Base-by-base conservation (phyloP, 306 rosid genomes). In the Herpetospermum pedunculosum region DNA sequence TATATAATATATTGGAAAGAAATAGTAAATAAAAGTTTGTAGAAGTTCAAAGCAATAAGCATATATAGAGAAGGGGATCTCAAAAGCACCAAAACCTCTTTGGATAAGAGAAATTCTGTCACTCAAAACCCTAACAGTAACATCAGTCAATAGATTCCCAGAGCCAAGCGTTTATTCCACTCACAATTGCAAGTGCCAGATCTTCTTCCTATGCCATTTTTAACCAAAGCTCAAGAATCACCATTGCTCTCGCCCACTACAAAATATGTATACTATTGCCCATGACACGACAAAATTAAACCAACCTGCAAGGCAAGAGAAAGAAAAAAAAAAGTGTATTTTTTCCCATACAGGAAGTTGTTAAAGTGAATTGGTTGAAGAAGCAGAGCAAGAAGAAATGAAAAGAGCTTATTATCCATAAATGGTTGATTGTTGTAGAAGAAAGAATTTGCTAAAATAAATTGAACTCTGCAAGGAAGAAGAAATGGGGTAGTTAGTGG, bases 51-150 rank as follows among this genome's bases (percentile, higher is more conserved):
- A 32, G 35, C 37, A n/a, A 40, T 60, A 26, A 55, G 67, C 65
- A 77, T n/a, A n/a, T n/a, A n/a, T 58, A 77, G 81, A 44, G 74
- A 69, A 77, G 74, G 70, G 78, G 80, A 81, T 86, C 92, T 90
- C 77, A 84, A 90, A 86, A 86, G 92, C 96, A 81, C 77, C 88
- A 78, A 72, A 74, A 83, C 77, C 37, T 70, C 72, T 77, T 77
- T 84, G 54, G 78, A 75, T 77, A 69, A 44, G 65, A 72, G 85
- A 83, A 84, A 84, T 80, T 79, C 68, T 87, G 87, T 84, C 88
- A 87, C 86, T 76, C 74, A 54, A 83, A 87, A 84, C 89, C 87
- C 84, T 84, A 85, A 88, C 89, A 88, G 41, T 77, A 23, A 78
- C 82, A 84, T 77, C 81, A 1, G 29, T 72, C 60, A 57, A 15